Evolutionary conservation across 2,329 filamentous ascomycete genomes (phyloP).

Genomic region (Apiospora rasikravindrae): DNA sequence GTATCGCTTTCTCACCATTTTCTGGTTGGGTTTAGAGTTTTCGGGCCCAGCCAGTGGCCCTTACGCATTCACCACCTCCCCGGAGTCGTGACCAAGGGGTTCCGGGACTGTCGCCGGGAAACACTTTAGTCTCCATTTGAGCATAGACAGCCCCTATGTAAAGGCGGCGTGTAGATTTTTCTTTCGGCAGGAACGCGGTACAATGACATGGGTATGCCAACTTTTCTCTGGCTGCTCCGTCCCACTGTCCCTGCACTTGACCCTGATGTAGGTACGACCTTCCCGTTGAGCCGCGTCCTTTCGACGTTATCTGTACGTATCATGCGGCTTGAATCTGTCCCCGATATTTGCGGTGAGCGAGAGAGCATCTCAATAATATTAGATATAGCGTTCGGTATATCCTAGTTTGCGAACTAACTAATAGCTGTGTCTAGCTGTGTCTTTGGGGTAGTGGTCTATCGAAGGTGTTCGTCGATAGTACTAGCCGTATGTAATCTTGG

Average conservation of each 20-base stretch:
- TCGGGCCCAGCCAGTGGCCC: conserved; percentile 8
- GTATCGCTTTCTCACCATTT: conserved; percentile 9
- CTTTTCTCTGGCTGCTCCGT: background rate
- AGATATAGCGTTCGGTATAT: background rate
- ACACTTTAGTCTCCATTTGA: conserved; percentile 1
- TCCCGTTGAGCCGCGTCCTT: conserved; percentile 12
- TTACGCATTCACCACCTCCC: conserved; percentile 7
- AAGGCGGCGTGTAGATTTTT: conserved; percentile 11
- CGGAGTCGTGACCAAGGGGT: conserved; percentile 9
- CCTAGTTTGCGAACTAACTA: background rate
- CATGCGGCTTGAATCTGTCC: background rate
- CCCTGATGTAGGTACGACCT: conserved; percentile 4
- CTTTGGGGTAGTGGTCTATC: background rate
- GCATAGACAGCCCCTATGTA: conserved; percentile 14
- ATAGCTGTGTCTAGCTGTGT: background rate
- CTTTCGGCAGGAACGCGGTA: conserved; percentile 5
- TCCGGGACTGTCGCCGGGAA: conserved; percentile 16
- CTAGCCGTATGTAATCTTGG: background rate
- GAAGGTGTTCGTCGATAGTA: conserved; percentile 7
- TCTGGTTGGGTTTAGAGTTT: conserved; percentile 12
- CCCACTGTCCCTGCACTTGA: conserved; percentile 1
- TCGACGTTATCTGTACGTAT: conserved; percentile 1
- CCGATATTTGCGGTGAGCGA: conserved; percentile 4
- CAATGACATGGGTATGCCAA: conserved; percentile 6
- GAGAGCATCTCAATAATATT: background rate